Evolutionary conservation across 805 yeast genomes (phyloP).

Genomic region (Tetrapisispora arboricola): DNA sequence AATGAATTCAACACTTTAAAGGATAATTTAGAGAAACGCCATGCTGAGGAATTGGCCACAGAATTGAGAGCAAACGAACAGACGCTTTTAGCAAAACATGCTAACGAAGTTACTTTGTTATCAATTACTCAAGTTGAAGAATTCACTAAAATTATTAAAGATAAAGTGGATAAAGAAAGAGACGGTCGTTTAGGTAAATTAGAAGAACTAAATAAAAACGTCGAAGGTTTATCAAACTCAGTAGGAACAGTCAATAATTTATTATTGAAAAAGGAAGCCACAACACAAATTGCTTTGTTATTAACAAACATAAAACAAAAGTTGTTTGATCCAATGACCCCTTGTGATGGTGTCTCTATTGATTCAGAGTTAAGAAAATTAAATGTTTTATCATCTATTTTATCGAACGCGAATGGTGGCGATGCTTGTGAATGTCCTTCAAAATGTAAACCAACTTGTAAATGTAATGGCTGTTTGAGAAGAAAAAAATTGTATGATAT

Average conservation of each 20-base stretch:
- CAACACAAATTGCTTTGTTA: conserved; percentile 20
- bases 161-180: conserved; percentile 63
- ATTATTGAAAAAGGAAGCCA: conserved; percentile 30
- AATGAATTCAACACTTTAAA: conserved; percentile 55
- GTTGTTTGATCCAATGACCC: conserved; percentile 12
- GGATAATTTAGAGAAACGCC: conserved; percentile 46
- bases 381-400: conserved; percentile 16
- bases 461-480: conserved; percentile 7
- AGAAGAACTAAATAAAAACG: conserved; percentile 44
- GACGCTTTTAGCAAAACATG: conserved; percentile 58
- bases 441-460: conserved; percentile 8
- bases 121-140: conserved; percentile 60
- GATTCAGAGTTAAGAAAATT: conserved; percentile 29
- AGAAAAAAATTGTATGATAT: conserved; percentile 19
- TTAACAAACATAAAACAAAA: conserved; percentile 16
- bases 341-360: conserved; percentile 21
- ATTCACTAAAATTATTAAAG: conserved; percentile 47
- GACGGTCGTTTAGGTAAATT: conserved; percentile 66
- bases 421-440: conserved; percentile 13
- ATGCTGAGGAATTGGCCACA: conserved; percentile 42
- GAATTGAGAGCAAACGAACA: conserved; percentile 63
- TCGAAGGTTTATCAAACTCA: conserved; percentile 36
- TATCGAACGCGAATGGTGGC: conserved; percentile 14
- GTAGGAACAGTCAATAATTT: conserved; percentile 34
- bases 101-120: conserved; percentile 58